phyloP scores from a whole-genome alignment of 2,329 filamentous ascomycete species.

The Lasiodiplodia hormozganensis region DNA sequence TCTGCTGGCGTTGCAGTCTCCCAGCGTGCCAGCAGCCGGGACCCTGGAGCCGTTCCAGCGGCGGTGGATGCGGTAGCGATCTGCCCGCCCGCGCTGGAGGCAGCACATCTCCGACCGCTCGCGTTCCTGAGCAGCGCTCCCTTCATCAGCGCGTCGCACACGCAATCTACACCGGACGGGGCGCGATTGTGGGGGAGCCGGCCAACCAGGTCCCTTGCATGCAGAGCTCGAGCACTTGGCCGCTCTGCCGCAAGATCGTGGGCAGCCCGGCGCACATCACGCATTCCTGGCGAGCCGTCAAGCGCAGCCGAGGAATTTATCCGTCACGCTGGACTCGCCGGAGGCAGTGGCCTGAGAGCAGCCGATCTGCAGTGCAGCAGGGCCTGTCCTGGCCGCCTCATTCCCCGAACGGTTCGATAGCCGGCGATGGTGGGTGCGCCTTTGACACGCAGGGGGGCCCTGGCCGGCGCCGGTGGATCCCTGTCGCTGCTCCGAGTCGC shows the following conservation, averaged over 20 bases:
- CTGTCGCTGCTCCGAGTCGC: constrained; percentile 31
- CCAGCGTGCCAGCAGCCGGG: neutral
- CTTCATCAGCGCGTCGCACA: constrained; percentile 32
- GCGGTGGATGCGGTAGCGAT: constrained; percentile 14
- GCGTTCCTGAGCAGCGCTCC: constrained; percentile 28
- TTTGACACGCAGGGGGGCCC: constrained; percentile 30
- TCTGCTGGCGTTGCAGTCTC: constrained; percentile 2
- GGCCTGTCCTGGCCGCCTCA: constrained; percentile 47
- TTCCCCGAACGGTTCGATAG: constrained; percentile 48
- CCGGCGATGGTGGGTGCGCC: constrained; percentile 35
- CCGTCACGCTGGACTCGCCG: constrained; percentile 31
- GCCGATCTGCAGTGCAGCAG: constrained; percentile 50
- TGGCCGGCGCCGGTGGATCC: constrained; percentile 28
- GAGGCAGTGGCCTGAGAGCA: constrained; percentile 26
- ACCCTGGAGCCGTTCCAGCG: constrained; percentile 15
- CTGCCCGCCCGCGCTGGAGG: constrained; percentile 13
- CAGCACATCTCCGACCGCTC: constrained; percentile 23
- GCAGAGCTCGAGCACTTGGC: constrained; percentile 22
- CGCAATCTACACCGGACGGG: constrained; percentile 20
- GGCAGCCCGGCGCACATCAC: constrained; percentile 28
- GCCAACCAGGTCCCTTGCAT: constrained; percentile 23
- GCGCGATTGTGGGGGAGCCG: constrained; percentile 26
- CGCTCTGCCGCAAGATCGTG: constrained; percentile 27
- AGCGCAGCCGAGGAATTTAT: constrained; percentile 34
- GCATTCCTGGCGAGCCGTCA: constrained; percentile 27